Conservation (phyloP, 2,329 filamentous ascomycete species). For the Arthrocladium fulminans region DNA sequence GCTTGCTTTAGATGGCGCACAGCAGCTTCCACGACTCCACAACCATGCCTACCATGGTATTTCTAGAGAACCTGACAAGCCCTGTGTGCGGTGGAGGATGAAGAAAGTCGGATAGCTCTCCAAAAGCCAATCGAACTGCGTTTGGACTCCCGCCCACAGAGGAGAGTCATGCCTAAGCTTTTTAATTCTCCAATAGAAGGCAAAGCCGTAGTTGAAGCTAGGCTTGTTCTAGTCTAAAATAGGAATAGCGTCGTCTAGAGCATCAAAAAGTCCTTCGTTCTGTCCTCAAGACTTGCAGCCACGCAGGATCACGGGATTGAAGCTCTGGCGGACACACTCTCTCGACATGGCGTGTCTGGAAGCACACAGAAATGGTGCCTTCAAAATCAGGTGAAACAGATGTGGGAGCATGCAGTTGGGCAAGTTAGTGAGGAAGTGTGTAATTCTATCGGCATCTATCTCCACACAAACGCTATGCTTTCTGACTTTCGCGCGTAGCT, state of each 20-base stretch:
- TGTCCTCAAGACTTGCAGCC: not conserved
- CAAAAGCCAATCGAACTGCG: no score
- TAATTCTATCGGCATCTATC: not conserved
- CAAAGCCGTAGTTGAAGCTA: no score
- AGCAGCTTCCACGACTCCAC: no score
- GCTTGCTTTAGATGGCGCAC: no score
- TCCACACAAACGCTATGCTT: not conserved
- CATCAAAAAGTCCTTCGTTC: not conserved
- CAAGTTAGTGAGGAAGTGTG: not conserved
- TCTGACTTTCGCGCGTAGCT: conserved; percentile 11
- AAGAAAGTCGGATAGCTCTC: no score
- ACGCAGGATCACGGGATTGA: not conserved
- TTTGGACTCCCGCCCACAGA: no score
- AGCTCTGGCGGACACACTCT: not conserved
- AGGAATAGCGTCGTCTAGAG: not conserved
- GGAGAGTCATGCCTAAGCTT: no score
- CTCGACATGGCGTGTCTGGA: not conserved
- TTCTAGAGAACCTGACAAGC: no score
- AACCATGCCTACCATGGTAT: no score
- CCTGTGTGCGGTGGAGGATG: no score
- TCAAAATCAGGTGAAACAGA: not conserved
- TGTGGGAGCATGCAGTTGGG: not conserved
- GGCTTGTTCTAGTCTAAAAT: no score
- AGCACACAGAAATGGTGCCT: not conserved
- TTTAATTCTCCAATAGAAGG: no score